Percentiles rank a stretch among this genome's conserved stretches.
These are phyloP conservation scores for Hapsidospora chrysogenum DNA, from an alignment of 495 filamentous ascomycete species.

Conservation along the genomic window DNA sequence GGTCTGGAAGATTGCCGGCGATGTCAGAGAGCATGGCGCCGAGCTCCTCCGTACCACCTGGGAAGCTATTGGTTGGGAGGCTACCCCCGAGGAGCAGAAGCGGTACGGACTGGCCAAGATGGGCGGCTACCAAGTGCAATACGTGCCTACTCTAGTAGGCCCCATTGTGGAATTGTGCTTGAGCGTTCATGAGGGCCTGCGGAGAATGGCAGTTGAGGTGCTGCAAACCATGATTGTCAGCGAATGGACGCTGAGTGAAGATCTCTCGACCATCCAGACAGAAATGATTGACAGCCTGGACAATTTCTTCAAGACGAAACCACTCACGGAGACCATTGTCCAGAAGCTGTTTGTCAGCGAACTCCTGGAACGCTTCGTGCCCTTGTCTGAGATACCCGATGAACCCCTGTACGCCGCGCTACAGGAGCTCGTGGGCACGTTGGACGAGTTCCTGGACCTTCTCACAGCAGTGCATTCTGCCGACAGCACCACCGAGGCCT, in stretches of 20 bases:
- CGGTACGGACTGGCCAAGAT: constrained; percentile 68
- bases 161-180: constrained; percentile 89
- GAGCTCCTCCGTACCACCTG: constrained; percentile 69
- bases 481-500: constrained; percentile 58
- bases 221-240: constrained; percentile 96
- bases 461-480: constrained; percentile 75
- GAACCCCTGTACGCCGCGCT: constrained; percentile 66
- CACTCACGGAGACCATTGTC: constrained; percentile 69
- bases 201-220: constrained; percentile 80
- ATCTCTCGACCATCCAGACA: constrained; percentile 80
- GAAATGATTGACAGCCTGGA: constrained; percentile 96
- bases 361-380: constrained; percentile 64
- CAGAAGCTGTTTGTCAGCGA: constrained; percentile 90
- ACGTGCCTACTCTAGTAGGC: constrained; percentile 78
- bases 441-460: constrained; percentile 83
- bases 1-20: constrained; percentile 97
- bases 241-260: constrained; percentile 93
- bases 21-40: constrained; percentile 84
- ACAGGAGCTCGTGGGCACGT: constrained; percentile 58
- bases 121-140: constrained; percentile 96
- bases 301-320: constrained; percentile 74
- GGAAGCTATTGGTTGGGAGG: constrained; percentile 97
- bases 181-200: constrained; percentile 83
- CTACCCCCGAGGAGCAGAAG: constrained; percentile 50
- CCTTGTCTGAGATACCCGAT: constrained; percentile 43